phyloP scores from a whole-genome alignment of 805 yeast species.

The Candida alai region DNA sequence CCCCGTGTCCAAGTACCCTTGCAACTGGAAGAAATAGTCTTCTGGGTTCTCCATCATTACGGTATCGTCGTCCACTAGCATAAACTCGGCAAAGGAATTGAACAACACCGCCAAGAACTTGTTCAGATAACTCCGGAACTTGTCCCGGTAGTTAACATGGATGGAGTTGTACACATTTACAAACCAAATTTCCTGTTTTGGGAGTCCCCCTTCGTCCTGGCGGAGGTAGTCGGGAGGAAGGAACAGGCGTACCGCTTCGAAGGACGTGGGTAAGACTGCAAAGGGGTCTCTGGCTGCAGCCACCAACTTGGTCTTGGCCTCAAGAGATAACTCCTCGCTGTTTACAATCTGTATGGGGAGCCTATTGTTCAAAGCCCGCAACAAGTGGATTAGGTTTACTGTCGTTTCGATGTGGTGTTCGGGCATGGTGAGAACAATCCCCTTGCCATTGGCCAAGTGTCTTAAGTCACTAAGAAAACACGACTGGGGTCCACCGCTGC shows the following conservation, averaged over 20 bases:
- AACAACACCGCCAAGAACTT: slow-evolving; percentile 57
- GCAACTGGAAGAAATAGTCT: slow-evolving; percentile 24
- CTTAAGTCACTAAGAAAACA: slow-evolving; percentile 4
- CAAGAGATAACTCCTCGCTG: slow-evolving; percentile 24
- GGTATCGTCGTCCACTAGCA: slow-evolving; percentile 53
- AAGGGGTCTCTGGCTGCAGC: slow-evolving; percentile 25
- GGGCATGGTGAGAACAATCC: slow-evolving; percentile 30
- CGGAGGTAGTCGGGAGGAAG: slow-evolving; percentile 17
- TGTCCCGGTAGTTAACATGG: slow-evolving; percentile 17
- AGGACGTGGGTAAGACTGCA: slow-evolving; percentile 22
- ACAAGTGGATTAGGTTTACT: slow-evolving; percentile 26
- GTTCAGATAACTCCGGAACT: slow-evolving; percentile 22
- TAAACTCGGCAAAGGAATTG: slow-evolving; percentile 53
- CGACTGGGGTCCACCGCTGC: slow-evolving; percentile 4
- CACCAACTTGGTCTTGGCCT: slow-evolving; percentile 21
- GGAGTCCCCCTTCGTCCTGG: slow-evolving; percentile 21
- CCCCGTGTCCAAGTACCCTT: slow-evolving; percentile 29
- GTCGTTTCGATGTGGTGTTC: slow-evolving; percentile 28
- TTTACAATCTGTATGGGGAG: slow-evolving; percentile 35
- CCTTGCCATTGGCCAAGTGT: slow-evolving; percentile 25
- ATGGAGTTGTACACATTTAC: slow-evolving; percentile 28
- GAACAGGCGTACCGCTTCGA: slow-evolving; percentile 15
- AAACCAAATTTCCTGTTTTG: slow-evolving; percentile 36
- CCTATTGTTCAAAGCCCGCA: slow-evolving; percentile 31
- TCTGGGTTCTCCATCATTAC: slow-evolving; percentile 30